These are phyloP conservation scores for Beta corolliflora DNA, from an alignment of 179 eudicot species.

Conservation along the genomic window DNA sequence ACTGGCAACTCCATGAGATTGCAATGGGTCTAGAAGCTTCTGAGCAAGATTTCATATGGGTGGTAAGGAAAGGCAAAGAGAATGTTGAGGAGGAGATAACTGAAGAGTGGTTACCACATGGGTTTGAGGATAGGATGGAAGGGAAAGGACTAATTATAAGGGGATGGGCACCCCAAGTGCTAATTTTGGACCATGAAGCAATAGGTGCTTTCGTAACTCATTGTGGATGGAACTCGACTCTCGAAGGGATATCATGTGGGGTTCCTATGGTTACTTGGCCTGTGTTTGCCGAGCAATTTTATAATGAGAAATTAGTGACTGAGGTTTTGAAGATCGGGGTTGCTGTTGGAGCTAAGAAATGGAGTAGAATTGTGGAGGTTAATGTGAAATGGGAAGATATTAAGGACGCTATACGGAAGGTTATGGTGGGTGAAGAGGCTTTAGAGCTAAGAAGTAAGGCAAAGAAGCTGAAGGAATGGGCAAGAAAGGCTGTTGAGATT, in stretches of 20 bases:
- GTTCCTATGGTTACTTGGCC: slow-evolving; percentile 43
- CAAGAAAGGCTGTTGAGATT: slow-evolving; percentile 16
- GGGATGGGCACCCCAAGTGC: slow-evolving; percentile 41
- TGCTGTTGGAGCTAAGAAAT: slow-evolving; percentile 28
- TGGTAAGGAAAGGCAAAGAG: slow-evolving; percentile 15
- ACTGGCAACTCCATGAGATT: slow-evolving; percentile 37
- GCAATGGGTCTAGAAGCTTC: slow-evolving; percentile 43
- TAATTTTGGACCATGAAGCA: slow-evolving; percentile 34
- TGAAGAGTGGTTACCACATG: slow-evolving; percentile 28
- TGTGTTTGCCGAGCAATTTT: slow-evolving; percentile 32
- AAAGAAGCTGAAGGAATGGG: too few species aligned
- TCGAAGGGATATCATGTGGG: slow-evolving; percentile 35
- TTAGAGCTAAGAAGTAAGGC: too few species aligned
- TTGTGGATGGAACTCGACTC: slow-evolving; percentile 42
- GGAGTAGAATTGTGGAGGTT: not conserved
- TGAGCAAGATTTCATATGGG: slow-evolving; percentile 47
- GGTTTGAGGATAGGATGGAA: slow-evolving; percentile 33
- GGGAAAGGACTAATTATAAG: slow-evolving; percentile 32
- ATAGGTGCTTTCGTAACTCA: slow-evolving; percentile 39
- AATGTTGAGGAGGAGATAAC: not conserved
- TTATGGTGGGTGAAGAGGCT: too few species aligned
- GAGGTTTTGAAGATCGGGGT: slow-evolving; percentile 36
- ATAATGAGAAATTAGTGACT: slow-evolving; percentile 33
- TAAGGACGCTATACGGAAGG: too few species aligned
- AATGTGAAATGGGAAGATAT: too few species aligned